Percentiles rank a stretch among this genome's conserved stretches.
Evolutionary conservation across 2,329 filamentous ascomycete genomes (phyloP).

Genomic region (Cladosporium sp.): DNA sequence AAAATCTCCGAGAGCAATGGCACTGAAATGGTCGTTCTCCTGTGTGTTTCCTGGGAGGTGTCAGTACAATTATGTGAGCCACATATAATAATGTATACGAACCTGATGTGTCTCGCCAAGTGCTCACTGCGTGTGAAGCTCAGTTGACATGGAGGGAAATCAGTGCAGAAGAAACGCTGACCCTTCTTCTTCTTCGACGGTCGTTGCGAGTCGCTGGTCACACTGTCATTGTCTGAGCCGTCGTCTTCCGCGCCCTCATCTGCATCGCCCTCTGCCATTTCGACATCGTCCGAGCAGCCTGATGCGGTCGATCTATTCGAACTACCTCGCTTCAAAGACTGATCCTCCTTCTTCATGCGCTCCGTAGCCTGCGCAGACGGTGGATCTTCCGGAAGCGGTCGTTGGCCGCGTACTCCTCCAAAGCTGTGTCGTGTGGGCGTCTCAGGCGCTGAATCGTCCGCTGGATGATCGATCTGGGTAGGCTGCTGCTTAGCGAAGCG

Average conservation of each 20-base stretch:
- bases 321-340: slow-evolving; percentile 49
- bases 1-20: slow-evolving; percentile 90
- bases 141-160: slow-evolving; percentile 87
- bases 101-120: slow-evolving; percentile 89
- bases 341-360: slow-evolving; percentile 20
- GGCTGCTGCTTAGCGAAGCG: slow-evolving; percentile 36
- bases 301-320: slow-evolving; percentile 61
- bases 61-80: slow-evolving; percentile 22
- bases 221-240: slow-evolving; percentile 48
- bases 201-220: slow-evolving; percentile 58
- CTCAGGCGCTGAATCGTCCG: slow-evolving; percentile 32
- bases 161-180: slow-evolving; percentile 92
- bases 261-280: slow-evolving; percentile 69
- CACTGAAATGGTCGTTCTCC: slow-evolving; percentile 96
- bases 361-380: slow-evolving; percentile 12
- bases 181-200: slow-evolving; percentile 94
- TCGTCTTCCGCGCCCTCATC: slow-evolving; percentile 66
- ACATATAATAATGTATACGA: slow-evolving; percentile 29
- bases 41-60: slow-evolving; percentile 74
- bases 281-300: slow-evolving; percentile 64
- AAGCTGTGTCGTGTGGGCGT: slow-evolving; percentile 39
- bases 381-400: slow-evolving; percentile 37
- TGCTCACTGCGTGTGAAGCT: slow-evolving; percentile 97
- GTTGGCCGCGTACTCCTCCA: slow-evolving; percentile 43
- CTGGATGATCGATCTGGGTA: slow-evolving; percentile 27